These are phyloP conservation scores for Saccharomycopsis hybrid DNA, from an alignment of 1,139 yeast species.

Conservation along the genomic window DNA sequence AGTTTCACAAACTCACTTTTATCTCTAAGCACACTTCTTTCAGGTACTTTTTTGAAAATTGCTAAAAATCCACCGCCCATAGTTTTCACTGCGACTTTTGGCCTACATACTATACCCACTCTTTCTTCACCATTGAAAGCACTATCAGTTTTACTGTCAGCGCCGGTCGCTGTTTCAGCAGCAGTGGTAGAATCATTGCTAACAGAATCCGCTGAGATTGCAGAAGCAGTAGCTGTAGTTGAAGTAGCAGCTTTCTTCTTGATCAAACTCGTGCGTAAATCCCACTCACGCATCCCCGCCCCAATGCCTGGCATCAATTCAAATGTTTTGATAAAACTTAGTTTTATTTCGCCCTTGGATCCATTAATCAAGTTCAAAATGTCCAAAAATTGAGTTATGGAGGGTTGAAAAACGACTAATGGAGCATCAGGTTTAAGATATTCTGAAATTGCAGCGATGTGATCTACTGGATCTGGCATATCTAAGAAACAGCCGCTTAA, in stretches of 20 bases:
- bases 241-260: slow-evolving; percentile 25
- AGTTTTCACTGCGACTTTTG: slow-evolving; percentile 38
- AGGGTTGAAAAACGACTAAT: slow-evolving; percentile 38
- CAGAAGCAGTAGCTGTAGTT: background rate
- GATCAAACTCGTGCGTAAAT: slow-evolving; percentile 6
- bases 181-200: no score
- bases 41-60: slow-evolving; percentile 20
- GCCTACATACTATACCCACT: slow-evolving; percentile 38
- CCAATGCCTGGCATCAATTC: slow-evolving; percentile 40
- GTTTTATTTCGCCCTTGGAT: slow-evolving; percentile 25
- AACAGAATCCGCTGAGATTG: background rate
- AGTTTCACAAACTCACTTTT: background rate
- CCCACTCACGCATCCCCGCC: slow-evolving; percentile 40
- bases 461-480: slow-evolving; percentile 35
- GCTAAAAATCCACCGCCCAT: slow-evolving; percentile 45
- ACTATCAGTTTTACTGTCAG: slow-evolving; percentile 19
- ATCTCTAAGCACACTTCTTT: background rate
- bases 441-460: slow-evolving; percentile 29
- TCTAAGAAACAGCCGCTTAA: slow-evolving; percentile 39
- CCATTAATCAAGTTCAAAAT: slow-evolving; percentile 27
- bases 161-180: slow-evolving; percentile 27
- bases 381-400: slow-evolving; percentile 39
- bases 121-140: background rate
- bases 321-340: slow-evolving; percentile 33
- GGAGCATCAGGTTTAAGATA: slow-evolving; percentile 36